Percentiles rank a stretch among this genome's conserved stretches.
These are phyloP conservation scores for Arthrobotrys megalospora DNA, from an alignment of 2,329 filamentous ascomycete genomes.

Conservation along the genomic window DNA sequence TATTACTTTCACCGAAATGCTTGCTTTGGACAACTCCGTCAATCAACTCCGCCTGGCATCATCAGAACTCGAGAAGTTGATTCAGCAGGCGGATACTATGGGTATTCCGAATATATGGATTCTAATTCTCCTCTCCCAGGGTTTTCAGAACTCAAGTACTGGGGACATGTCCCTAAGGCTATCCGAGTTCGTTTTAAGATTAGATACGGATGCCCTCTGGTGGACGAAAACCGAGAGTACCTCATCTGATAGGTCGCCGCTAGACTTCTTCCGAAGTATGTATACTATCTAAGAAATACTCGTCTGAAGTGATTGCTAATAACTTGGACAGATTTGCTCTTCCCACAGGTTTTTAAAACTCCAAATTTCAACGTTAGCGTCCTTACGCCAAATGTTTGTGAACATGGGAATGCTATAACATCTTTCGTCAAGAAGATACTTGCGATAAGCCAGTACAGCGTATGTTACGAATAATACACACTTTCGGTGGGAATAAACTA, in stretches of 20 bases:
- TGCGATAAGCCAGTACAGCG: conserved; percentile 12
- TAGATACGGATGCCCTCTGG: conserved; percentile 44
- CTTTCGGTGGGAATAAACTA: neutral
- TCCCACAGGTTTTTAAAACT: conserved; percentile 52
- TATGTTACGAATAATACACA: neutral
- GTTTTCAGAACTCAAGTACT: conserved; percentile 61
- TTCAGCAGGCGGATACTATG: conserved; percentile 16
- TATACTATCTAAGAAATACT: neutral
- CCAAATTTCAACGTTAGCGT: conserved; percentile 52
- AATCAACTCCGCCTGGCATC: conserved; percentile 63
- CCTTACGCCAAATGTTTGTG: conserved; percentile 35
- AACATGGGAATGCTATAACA: conserved; percentile 49
- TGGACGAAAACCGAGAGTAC: conserved; percentile 31
- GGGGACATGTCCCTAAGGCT: conserved; percentile 53
- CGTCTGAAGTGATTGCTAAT: neutral
- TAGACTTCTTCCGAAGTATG: conserved; percentile 51
- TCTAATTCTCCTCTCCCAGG: conserved; percentile 62
- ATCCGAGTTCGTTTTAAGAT: conserved; percentile 45
- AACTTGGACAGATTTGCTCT: conserved; percentile 13
- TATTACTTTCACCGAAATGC: conserved; percentile 64
- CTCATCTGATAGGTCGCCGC: neutral
- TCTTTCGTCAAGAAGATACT: conserved; percentile 40
- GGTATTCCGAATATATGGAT: conserved; percentile 62
- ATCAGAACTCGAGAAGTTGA: conserved; percentile 60
- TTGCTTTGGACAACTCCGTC: conserved; percentile 64